Base-by-base conservation (phyloP, 179 eudicot species). In the Spinacia oleracea region DNA sequence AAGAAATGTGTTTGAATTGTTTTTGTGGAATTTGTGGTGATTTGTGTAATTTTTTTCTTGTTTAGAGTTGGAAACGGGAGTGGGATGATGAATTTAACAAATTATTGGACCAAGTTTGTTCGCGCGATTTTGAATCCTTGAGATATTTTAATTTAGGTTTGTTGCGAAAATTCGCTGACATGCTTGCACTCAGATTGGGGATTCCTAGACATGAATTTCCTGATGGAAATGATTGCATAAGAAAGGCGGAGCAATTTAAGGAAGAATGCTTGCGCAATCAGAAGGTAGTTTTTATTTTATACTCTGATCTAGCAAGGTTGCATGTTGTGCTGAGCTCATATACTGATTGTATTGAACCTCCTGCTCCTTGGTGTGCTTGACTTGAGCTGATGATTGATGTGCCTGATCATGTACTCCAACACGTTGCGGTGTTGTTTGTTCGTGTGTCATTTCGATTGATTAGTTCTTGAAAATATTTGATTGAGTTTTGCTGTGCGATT, bases 21-120 rank as follows among this genome's bases (percentile, higher is more conserved):
- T 51, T 51, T 51, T 51, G 58, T 51, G 58, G 58, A 51, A 51
- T 51, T 51, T 51, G 58, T 51, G 58, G 58, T 51, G 58, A 51
- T 51, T 51, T 51, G 58, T 51, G 58, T 51, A 51, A 51, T 51
- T 51, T 51, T 51, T 51, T 51, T 15, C 58, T 51, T 51, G 58
- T 51, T 51, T 51, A 51, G 58, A 51, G 58, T 51, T 51, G 58
- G 58, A 51, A 51, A 51, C 58, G 5, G 58, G 58, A 51, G 58
- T 51, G 58, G 58, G 58, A 51, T 51, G 58, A 51, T 51, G 58
- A 51, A 51, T 51, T 51, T 51, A 51, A 10, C 58, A 51, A 51
- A 51, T 51, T 51, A 51, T 51, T 51, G 58, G 58, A 51, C 58
- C 58, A 51, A 51, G 58, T 51, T 2, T 5, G 58, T 51, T 51